Evolutionary conservation across 345 rosid species (phyloP), one percentile per base, ranked within the genome.

Genomic region (Erysimum cheiranthoides): DNA sequence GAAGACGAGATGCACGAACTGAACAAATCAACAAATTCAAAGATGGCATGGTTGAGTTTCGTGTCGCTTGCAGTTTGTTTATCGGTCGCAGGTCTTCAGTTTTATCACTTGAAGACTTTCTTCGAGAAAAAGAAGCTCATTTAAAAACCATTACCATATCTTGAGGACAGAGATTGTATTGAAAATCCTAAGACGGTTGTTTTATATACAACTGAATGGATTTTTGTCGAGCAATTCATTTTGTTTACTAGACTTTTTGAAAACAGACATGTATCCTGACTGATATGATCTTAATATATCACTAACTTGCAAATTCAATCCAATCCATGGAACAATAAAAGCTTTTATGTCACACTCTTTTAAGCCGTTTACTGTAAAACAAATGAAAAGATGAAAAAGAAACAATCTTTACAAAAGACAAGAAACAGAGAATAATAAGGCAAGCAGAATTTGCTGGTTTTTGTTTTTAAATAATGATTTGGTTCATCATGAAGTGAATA

Each of bases 61-160:
- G 30, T 93, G 50, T 93, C 98, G 1, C 78, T 93, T 14, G 35
- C 80, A 12, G 83, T 91, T 59, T 91, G 97, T 84, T 73, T 87
- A 54, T 83, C 93, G 0, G 98, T 93, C 62, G 96, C 91, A 12
- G 90, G 84, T 28, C 68, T 91, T 78, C 96, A 93, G 51, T 42
- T 86, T 42, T 93, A 96, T 97, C 93, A 93, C 79, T 87, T 93
- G 63, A 91, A 91, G 86, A 73, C 89, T 25, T 91, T 88, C 81
- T 93, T 93, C 77, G 86, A 91, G 84, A 89, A 91, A 82, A 91
- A 91, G 84, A 93, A 93, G 80, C 88, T 93, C 64, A 81, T 91
- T 75, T 91, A 81, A 76, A 51, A 10, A 25, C 27, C 67, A 3
- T 16, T 47, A n/a, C 59, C 27, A 39, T 46, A 2, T 50, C 42